phyloP scores from a whole-genome alignment of 257 asterid species.

The Solanum appendiculatum region DNA sequence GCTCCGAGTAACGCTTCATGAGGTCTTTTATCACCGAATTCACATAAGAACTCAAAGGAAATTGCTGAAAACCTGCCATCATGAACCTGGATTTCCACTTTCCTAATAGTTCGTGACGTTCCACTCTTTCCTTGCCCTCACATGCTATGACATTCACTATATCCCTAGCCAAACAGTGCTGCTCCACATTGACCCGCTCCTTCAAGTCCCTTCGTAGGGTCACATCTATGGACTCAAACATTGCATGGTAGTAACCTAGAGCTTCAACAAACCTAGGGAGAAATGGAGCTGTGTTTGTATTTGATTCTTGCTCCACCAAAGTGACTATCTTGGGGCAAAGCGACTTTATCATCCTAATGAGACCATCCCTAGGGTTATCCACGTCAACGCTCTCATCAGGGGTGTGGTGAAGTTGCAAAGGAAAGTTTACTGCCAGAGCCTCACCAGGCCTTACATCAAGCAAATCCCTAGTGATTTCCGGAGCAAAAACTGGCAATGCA shows the following conservation, averaged over 20 bases:
- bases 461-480: constrained; percentile 50
- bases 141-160: constrained; percentile 54
- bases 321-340: constrained; percentile 73
- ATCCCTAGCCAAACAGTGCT: constrained; percentile 16
- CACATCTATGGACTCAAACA: constrained; percentile 81
- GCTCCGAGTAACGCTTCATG: constrained; percentile 4
- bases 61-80: constrained; percentile 18
- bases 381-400: constrained; percentile 91
- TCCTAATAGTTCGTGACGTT: constrained; percentile 75
- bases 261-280: constrained; percentile 61
- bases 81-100: constrained; percentile 16
- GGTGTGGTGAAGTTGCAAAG: constrained; percentile 88
- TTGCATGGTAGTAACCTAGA: constrained; percentile 67
- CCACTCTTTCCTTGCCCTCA: constrained; percentile 88
- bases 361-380: constrained; percentile 77
- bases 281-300: constrained; percentile 80
- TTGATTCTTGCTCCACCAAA: constrained; percentile 90
- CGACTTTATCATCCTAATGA: constrained; percentile 67
- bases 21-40: constrained; percentile 9
- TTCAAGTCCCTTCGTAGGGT: constrained; percentile 9
- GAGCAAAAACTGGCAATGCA: constrained; percentile 61
- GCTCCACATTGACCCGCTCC: constrained; percentile 13
- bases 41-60: constrained; percentile 11
- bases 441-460: constrained; percentile 70
- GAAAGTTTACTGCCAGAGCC: constrained; percentile 79